A percentile compares a stretch with the other conserved stretches of the same genome.
These are phyloP conservation scores for Talaromyces sp. DNA, from an alignment of 2,329 filamentous ascomycete species.

Conservation along the genomic window DNA sequence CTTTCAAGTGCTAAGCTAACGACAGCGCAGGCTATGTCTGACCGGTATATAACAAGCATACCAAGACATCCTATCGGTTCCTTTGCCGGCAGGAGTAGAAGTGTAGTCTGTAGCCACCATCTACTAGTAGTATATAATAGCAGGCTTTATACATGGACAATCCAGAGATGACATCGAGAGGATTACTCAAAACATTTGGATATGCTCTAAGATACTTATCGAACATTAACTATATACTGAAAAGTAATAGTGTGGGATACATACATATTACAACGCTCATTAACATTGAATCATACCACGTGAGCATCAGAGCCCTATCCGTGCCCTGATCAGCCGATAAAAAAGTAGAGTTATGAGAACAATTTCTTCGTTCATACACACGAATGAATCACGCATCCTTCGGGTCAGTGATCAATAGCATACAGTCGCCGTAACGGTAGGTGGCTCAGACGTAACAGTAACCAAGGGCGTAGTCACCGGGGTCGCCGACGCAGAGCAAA, in stretches of 20 bases:
- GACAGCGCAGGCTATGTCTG: not conserved
- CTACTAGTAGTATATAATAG: too few species aligned
- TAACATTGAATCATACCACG: not conserved
- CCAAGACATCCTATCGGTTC: not conserved
- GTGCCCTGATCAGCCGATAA: not conserved
- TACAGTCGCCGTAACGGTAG: constrained; percentile 5
- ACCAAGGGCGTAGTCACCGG: constrained; percentile 31
- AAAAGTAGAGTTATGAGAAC: too few species aligned
- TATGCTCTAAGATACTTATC: not conserved
- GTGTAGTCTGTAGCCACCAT: too few species aligned
- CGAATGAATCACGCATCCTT: not conserved
- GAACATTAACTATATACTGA: not conserved
- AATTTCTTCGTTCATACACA: too few species aligned
- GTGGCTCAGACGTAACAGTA: constrained; percentile 11
- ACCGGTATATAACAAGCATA: not conserved
- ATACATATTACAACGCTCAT: not conserved
- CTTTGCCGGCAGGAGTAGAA: too few species aligned
- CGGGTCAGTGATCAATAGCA: not conserved
- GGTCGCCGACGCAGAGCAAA: constrained; percentile 29
- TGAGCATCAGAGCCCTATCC: not conserved
- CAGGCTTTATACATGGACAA: too few species aligned
- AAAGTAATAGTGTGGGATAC: not conserved
- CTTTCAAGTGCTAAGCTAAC: too few species aligned
- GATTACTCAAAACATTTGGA: not conserved
- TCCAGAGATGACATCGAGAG: too few species aligned